Evolutionary conservation across 2,329 filamentous ascomycete genomes (phyloP).

Genomic region (Ophiostoma angusticollis): DNA sequence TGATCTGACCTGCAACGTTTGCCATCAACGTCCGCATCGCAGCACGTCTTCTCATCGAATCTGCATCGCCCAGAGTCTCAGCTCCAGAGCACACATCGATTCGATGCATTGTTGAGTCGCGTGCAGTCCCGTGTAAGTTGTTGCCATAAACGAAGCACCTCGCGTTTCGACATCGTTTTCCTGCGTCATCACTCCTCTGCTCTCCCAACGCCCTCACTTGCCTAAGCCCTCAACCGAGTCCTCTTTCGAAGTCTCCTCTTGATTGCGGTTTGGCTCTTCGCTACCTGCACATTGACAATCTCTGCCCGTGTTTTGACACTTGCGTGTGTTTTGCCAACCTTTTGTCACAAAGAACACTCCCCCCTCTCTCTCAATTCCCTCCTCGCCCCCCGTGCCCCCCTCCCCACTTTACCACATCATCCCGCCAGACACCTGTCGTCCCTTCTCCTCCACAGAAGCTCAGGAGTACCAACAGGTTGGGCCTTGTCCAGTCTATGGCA

Average conservation of each 20-base stretch:
- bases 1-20: not conserved
- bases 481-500: constrained; percentile 4
- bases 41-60: not conserved
- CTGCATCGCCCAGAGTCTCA: not conserved
- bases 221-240: too few relatives aligned
- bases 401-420: constrained; percentile 12
- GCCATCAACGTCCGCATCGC: constrained; percentile 1
- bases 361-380: constrained; percentile 2
- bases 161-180: too few relatives aligned
- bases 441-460: constrained; percentile 10
- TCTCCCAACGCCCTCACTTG: too few relatives aligned
- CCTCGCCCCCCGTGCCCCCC: too few relatives aligned
- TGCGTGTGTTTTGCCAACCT: too few relatives aligned
- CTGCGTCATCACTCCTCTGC: too few relatives aligned
- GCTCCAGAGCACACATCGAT: not conserved
- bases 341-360: constrained; percentile 1
- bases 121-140: constrained; percentile 9
- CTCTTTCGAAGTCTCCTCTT: too few relatives aligned
- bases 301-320: too few relatives aligned
- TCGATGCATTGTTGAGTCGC: constrained; percentile 2
- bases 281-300: too few relatives aligned
- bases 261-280: too few relatives aligned
- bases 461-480: constrained; percentile 6
- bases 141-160: too few relatives aligned
- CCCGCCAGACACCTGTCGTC: constrained; percentile 5